Conservation (phyloP, 495 filamentous ascomycete species). For the Hypoxylon lienhwacheense region DNA sequence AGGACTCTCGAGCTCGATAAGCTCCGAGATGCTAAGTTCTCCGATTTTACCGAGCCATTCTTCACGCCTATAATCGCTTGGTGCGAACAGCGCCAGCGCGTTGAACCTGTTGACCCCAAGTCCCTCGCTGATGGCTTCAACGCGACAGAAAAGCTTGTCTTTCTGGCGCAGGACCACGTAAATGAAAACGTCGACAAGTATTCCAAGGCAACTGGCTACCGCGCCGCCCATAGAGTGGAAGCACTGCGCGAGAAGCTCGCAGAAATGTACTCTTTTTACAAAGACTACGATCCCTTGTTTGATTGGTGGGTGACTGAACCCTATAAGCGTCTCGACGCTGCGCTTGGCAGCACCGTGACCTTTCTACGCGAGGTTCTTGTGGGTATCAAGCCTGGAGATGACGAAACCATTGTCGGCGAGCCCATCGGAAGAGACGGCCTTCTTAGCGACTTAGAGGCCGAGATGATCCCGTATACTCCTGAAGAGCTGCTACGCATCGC, state of each 20-base stretch:
- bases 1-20: constrained; percentile 44
- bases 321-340: constrained; percentile 38
- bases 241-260: constrained; percentile 41
- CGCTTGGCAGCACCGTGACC: constrained; percentile 32
- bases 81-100: constrained; percentile 45
- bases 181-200: constrained; percentile 31
- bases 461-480: constrained; percentile 53
- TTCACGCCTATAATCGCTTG: constrained; percentile 38
- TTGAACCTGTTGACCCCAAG: constrained; percentile 41
- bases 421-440: constrained; percentile 52
- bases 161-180: constrained; percentile 28
- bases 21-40: constrained; percentile 39
- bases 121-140: constrained; percentile 41
- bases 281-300: constrained; percentile 52
- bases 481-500: constrained; percentile 55
- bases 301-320: constrained; percentile 54
- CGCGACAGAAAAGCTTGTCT: constrained; percentile 29
- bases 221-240: constrained; percentile 42
- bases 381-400: constrained; percentile 43
- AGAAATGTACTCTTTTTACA: constrained; percentile 50
- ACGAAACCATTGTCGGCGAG: constrained; percentile 53
- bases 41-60: constrained; percentile 44
- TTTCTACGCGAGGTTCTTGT: constrained; percentile 45
- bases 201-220: constrained; percentile 47
- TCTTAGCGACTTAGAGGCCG: constrained; percentile 44